Evolutionary conservation across 1,284 basidiomycete species (phyloP).

Genomic region (Ustilago bromivora): DNA sequence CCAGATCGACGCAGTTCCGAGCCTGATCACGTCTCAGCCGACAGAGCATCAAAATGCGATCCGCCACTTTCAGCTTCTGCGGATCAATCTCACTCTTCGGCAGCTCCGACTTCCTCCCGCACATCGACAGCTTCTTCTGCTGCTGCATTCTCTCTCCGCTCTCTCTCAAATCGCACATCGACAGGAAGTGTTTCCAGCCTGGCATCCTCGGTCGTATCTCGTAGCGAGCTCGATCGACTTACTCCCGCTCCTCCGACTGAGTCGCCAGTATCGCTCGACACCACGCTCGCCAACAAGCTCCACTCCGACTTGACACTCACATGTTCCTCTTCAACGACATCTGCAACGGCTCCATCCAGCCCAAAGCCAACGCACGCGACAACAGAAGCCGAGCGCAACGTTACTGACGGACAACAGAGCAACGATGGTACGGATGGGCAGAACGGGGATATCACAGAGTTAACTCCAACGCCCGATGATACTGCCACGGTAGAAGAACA

Average conservation of each 20-base stretch:
- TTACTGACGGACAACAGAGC: background rate
- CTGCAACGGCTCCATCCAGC: slow-evolving; percentile 32
- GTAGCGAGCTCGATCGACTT: slow-evolving; percentile 30
- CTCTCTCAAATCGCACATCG: slow-evolving; percentile 57
- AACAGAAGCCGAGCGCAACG: background rate
- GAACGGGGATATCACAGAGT: slow-evolving; percentile 7
- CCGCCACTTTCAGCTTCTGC: slow-evolving; percentile 13
- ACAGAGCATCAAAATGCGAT: background rate
- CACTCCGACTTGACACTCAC: slow-evolving; percentile 11
- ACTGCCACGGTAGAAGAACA: background rate
- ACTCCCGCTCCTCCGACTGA: slow-evolving; percentile 15
- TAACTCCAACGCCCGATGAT: slow-evolving; percentile 3
- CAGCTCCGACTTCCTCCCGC: slow-evolving; percentile 38
- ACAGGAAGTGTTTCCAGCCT: slow-evolving; percentile 52
- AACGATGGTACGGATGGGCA: slow-evolving; percentile 2
- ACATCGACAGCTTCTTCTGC: slow-evolving; percentile 53
- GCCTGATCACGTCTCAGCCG: slow-evolving; percentile 7
- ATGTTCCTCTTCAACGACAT: slow-evolving; percentile 21
- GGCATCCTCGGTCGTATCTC: slow-evolving; percentile 31
- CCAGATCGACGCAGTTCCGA: slow-evolving; percentile 24
- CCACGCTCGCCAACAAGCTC: slow-evolving; percentile 10
- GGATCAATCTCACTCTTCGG: slow-evolving; percentile 14
- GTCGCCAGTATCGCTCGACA: slow-evolving; percentile 15
- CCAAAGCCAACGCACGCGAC: slow-evolving; percentile 5
- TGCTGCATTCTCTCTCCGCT: slow-evolving; percentile 56